phyloP scores from a whole-genome alignment of 371 early-diverging fungal species.

The Mucor plumbeus region DNA sequence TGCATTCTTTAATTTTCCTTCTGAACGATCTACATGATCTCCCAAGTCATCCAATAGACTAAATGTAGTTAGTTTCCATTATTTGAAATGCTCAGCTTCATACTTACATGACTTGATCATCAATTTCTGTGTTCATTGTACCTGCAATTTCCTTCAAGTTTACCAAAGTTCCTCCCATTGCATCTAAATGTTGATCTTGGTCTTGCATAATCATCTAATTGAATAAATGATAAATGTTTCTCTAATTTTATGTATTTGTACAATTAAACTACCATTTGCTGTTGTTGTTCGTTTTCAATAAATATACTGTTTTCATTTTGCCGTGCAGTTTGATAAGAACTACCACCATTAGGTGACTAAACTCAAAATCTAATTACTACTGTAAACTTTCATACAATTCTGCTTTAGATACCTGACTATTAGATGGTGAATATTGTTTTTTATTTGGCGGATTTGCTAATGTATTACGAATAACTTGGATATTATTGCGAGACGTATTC shows the following conservation, averaged over 20 bases:
- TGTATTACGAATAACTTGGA: constrained; percentile 48
- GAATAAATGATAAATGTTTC: background rate
- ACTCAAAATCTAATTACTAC: background rate
- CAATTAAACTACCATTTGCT: constrained; percentile 36
- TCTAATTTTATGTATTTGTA: too few species aligned
- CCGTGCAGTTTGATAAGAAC: constrained; percentile 27
- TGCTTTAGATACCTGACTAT: constrained; percentile 4
- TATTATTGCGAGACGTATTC: constrained; percentile 45
- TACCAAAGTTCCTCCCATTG: constrained; percentile 61
- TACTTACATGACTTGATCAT: constrained; percentile 62
- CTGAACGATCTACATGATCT: constrained; percentile 61
- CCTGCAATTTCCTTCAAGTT: constrained; percentile 70
- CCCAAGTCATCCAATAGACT: constrained; percentile 66
- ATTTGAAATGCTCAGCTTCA: background rate
- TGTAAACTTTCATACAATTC: background rate
- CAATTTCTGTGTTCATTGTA: constrained; percentile 64
- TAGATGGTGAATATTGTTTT: constrained; percentile 17
- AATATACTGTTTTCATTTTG: constrained; percentile 44
- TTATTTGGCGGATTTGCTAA: constrained; percentile 45
- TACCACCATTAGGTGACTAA: constrained; percentile 10
- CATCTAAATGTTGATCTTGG: constrained; percentile 66
- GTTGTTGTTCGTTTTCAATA: constrained; percentile 45
- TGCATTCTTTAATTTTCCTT: constrained; percentile 55
- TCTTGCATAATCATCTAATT: constrained; percentile 60
- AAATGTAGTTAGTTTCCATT: background rate